phyloP scores from a whole-genome alignment of 306 rosid species.

The Castanea sativa region DNA sequence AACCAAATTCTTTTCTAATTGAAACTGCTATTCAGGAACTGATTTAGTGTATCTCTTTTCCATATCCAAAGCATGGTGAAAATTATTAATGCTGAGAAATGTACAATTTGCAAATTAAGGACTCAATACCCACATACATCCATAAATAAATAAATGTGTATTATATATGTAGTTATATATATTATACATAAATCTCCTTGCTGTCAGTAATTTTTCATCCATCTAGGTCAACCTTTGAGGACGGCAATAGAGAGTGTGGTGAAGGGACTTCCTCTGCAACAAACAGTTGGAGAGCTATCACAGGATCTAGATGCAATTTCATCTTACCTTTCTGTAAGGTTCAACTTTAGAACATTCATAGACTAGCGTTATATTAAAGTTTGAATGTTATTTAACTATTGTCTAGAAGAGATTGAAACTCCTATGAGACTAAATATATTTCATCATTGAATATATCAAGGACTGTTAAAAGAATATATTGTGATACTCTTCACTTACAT shows the following conservation, averaged over 20 bases:
- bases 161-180: background rate
- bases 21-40: background rate
- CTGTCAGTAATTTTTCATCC: slow-evolving; percentile 28
- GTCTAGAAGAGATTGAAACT: too few relatives aligned
- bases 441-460: too few relatives aligned
- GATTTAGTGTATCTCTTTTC: background rate
- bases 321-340: slow-evolving; percentile 55
- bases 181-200: background rate
- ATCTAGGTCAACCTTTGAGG: slow-evolving; percentile 55
- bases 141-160: background rate
- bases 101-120: background rate
- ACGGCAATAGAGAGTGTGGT: slow-evolving; percentile 39
- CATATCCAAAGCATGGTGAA: background rate
- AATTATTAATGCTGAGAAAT: background rate
- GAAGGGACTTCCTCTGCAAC: slow-evolving; percentile 56
- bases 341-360: too few relatives aligned
- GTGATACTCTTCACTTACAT: too few relatives aligned
- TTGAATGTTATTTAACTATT: too few relatives aligned
- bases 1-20: too few relatives aligned
- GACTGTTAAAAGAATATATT: too few relatives aligned
- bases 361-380: too few relatives aligned
- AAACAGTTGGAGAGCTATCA: slow-evolving; percentile 47
- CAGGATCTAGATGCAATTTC: slow-evolving; percentile 50
- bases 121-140: background rate
- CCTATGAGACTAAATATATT: too few relatives aligned